These are phyloP conservation scores for Boletus patriciae DNA, from an alignment of 768 basidiomycete genomes.

Conservation along the genomic window DNA sequence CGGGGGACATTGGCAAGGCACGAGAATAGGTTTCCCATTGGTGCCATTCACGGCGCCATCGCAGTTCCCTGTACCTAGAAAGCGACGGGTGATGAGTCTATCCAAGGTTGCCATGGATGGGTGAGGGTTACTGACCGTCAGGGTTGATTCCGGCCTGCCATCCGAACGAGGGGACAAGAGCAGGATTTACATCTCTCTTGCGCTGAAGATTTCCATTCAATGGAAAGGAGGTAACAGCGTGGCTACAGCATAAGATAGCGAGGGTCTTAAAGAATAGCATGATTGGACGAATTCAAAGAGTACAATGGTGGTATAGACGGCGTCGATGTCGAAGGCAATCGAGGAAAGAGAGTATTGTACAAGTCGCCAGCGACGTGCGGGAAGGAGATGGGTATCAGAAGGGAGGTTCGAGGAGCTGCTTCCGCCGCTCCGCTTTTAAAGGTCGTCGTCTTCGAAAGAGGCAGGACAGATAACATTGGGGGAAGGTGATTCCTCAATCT, in stretches of 20 bases:
- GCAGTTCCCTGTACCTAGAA: slow-evolving; percentile 61
- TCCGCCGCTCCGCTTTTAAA: slow-evolving; percentile 1
- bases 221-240: slow-evolving; percentile 14
- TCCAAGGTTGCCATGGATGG: not conserved
- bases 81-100: not conserved
- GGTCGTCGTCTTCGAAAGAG: slow-evolving; percentile 19
- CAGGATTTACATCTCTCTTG: slow-evolving; percentile 51
- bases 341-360: slow-evolving; percentile 2
- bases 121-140: slow-evolving; percentile 43
- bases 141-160: slow-evolving; percentile 56
- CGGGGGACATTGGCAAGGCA: slow-evolving; percentile 69
- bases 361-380: slow-evolving; percentile 22
- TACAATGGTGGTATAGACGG: not conserved
- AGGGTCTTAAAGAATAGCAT: slow-evolving; percentile 19
- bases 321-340: not conserved
- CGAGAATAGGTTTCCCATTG: slow-evolving; percentile 54
- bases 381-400: slow-evolving; percentile 6
- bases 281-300: not conserved
- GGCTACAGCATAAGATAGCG: slow-evolving; percentile 10
- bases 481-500: not conserved
- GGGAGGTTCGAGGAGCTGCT: not conserved
- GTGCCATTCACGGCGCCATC: slow-evolving; percentile 61
- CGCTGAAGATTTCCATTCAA: slow-evolving; percentile 7
- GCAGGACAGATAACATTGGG: not conserved
- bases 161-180: slow-evolving; percentile 63